Evolutionary conservation across 2,329 filamentous ascomycete species (phyloP).

Genomic region (Cadophora sp.): DNA sequence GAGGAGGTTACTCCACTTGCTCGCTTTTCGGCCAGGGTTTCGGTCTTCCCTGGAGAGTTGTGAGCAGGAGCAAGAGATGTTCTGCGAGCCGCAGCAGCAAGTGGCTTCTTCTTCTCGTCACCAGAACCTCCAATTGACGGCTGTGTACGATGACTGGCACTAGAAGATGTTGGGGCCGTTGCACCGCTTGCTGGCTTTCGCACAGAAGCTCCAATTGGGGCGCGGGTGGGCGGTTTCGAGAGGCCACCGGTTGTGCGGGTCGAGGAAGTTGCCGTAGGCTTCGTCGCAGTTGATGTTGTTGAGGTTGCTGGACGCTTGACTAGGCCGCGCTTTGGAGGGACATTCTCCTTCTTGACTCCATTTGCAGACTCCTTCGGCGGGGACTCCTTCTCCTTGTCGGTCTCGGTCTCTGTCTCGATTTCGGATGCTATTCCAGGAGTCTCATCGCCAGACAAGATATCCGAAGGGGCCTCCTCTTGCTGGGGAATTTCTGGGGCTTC

Average conservation of each 20-base stretch:
- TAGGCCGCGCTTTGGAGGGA: slow-evolving; percentile 39
- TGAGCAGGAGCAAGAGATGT: slow-evolving; percentile 42
- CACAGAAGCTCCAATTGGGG: slow-evolving; percentile 36
- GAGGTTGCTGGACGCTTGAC: slow-evolving; percentile 40
- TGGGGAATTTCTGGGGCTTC: slow-evolving; percentile 36
- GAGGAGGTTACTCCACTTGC: slow-evolving; percentile 33
- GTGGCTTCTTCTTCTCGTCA: slow-evolving; percentile 45
- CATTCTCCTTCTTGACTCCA: slow-evolving; percentile 45
- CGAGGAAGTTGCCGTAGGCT: slow-evolving; percentile 39
- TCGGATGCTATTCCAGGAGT: slow-evolving; percentile 39
- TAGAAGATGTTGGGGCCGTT: slow-evolving; percentile 43
- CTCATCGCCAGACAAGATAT: slow-evolving; percentile 40
- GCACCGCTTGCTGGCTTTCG: slow-evolving; percentile 43
- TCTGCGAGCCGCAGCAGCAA: slow-evolving; percentile 39
- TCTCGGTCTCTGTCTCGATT: slow-evolving; percentile 36
- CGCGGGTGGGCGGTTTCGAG: slow-evolving; percentile 45
- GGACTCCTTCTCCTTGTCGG: slow-evolving; percentile 40
- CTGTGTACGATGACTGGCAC: slow-evolving; percentile 39
- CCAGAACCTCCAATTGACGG: slow-evolving; percentile 43
- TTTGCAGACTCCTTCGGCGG: slow-evolving; percentile 37
- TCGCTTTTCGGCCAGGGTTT: slow-evolving; percentile 42
- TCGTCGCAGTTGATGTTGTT: slow-evolving; percentile 39
- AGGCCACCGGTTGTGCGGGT: slow-evolving; percentile 42
- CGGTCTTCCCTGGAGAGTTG: slow-evolving; percentile 38
- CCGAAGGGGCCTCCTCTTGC: slow-evolving; percentile 35